These are phyloP conservation scores for Talaromyces islandicus DNA, from an alignment of 2,329 filamentous ascomycete species.

Conservation along the genomic window DNA sequence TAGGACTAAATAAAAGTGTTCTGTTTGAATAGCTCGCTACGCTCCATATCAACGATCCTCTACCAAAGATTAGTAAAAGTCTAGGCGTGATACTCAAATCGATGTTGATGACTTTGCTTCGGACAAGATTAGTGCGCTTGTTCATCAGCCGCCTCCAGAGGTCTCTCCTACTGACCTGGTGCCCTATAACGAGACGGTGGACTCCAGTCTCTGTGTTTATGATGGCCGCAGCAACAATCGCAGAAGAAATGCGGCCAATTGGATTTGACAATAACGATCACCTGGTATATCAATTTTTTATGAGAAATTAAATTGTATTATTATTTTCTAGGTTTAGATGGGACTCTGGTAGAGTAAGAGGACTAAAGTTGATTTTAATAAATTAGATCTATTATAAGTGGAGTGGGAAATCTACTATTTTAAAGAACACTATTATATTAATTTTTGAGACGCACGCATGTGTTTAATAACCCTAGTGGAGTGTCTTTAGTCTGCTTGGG, in stretches of 20 bases:
- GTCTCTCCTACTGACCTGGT: neutral
- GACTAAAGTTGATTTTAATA: neutral
- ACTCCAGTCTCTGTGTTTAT: neutral
- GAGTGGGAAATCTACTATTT: slow-evolving; percentile 8
- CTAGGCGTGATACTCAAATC: neutral
- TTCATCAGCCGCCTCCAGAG: neutral
- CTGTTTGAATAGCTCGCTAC: neutral
- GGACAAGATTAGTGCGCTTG: neutral
- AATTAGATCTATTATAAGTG: slow-evolving; percentile 7
- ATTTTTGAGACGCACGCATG: slow-evolving; percentile 7
- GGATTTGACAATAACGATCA: neutral
- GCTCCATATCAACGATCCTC: neutral
- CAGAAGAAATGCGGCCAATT: neutral
- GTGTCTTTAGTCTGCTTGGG: slow-evolving; percentile 14
- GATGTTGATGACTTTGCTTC: neutral
- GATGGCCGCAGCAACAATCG: neutral
- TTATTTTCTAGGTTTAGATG: neutral
- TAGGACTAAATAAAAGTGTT: neutral
- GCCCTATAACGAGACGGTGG: neutral
- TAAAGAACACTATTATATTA: slow-evolving; percentile 15
- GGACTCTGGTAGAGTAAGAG: neutral
- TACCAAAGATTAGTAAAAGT: neutral
- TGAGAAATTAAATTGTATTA: neutral
- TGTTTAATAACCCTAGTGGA: slow-evolving; percentile 10
- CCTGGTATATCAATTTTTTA: neutral